These are phyloP conservation scores for Zelopaecilomyces penicillatus DNA, from an alignment of 2,329 filamentous ascomycete genomes.

Conservation along the genomic window DNA sequence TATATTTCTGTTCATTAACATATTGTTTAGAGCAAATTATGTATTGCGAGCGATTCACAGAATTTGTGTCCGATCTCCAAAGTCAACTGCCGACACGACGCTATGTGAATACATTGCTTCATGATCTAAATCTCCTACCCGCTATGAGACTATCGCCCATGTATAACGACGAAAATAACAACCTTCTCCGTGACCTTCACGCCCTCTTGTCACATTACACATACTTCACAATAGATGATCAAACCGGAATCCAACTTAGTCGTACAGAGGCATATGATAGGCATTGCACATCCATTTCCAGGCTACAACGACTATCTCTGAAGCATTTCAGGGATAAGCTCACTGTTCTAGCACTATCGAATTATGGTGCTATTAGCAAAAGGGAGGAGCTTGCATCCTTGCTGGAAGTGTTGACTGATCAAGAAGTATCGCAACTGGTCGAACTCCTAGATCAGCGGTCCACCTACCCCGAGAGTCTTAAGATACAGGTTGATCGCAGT, in stretches of 20 bases:
- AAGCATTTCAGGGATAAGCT: conserved; percentile 84
- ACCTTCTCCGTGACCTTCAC: conserved; percentile 71
- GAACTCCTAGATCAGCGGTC: conserved; percentile 68
- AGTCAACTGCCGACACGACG: conserved; percentile 89
- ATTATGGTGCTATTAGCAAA: conserved; percentile 81
- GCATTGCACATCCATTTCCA: conserved; percentile 70
- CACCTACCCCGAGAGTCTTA: conserved; percentile 65
- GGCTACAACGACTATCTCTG: conserved; percentile 67
- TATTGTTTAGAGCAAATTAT: conserved; percentile 49
- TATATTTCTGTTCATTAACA: conserved; percentile 11
- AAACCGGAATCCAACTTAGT: conserved; percentile 70
- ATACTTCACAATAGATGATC: conserved; percentile 83
- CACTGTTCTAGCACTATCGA: conserved; percentile 83
- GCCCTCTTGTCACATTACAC: conserved; percentile 78
- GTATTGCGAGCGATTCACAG: conserved; percentile 90
- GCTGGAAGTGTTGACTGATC: conserved; percentile 62
- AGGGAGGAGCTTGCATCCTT: conserved; percentile 70
- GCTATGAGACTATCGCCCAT: conserved; percentile 70
- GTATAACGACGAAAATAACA: conserved; percentile 66
- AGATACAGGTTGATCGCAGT: conserved; percentile 53
- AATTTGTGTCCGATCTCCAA: conserved; percentile 82
- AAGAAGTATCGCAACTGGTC: conserved; percentile 64
- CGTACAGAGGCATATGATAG: conserved; percentile 66
- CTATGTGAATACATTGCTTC: conserved; percentile 82
- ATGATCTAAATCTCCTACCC: conserved; percentile 76